Percentiles rank a stretch among this genome's conserved stretches.
These are phyloP conservation scores for Blastobotrys muscicola DNA, from an alignment of 805 yeast species.

Conservation along the genomic window DNA sequence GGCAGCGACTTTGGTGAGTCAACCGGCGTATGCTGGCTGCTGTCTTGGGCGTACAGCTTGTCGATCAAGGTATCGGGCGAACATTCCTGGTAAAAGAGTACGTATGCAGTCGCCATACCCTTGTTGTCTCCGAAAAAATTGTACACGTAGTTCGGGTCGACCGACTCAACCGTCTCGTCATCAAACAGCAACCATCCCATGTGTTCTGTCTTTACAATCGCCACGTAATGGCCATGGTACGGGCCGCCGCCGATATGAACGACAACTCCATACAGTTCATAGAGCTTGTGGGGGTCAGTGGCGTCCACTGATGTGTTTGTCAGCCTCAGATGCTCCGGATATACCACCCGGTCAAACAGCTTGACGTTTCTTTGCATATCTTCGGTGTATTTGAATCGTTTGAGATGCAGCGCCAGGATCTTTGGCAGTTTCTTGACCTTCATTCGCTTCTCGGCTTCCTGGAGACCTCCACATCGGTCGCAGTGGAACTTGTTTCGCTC, in stretches of 20 bases:
- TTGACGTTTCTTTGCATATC: constrained; percentile 72
- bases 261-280: constrained; percentile 77
- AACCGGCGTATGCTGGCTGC: too few relatives aligned
- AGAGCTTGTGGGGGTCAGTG: constrained; percentile 45
- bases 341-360: constrained; percentile 73
- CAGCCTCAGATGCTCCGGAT: constrained; percentile 63
- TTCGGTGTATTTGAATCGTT: constrained; percentile 88
- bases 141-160: constrained; percentile 72
- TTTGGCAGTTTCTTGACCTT: constrained; percentile 70
- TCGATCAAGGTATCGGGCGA: constrained; percentile 5
- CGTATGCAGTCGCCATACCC: constrained; percentile 86
- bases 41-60: too few relatives aligned
- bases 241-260: constrained; percentile 98
- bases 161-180: constrained; percentile 88
- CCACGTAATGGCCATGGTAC: constrained; percentile 92
- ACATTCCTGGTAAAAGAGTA: constrained; percentile 65
- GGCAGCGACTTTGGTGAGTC: too few relatives aligned
- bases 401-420: constrained; percentile 72
- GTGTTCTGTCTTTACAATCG: constrained; percentile 66
- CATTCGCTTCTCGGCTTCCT: constrained; percentile 89
- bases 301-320: constrained; percentile 53
- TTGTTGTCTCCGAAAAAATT: constrained; percentile 83
- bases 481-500: constrained; percentile 90
- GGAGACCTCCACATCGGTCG: constrained; percentile 79
- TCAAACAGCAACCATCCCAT: constrained; percentile 90